Percentiles rank a stretch among this genome's conserved stretches.
phyloP scores from a whole-genome alignment of 345 rosid species.

The Draba incana region DNA sequence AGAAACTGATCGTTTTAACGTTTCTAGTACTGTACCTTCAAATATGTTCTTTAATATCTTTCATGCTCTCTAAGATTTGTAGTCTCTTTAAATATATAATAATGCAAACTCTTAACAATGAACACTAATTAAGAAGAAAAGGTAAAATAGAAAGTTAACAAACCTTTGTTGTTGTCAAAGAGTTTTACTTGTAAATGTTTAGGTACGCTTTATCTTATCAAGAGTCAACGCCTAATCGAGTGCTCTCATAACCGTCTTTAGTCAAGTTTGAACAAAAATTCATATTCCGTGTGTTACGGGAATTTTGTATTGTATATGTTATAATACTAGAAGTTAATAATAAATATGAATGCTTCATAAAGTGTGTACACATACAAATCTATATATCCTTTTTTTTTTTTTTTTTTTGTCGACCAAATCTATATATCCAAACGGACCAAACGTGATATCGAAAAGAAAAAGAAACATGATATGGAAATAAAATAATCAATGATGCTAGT shows the following conservation, averaged over 20 bases:
- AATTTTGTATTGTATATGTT: not conserved
- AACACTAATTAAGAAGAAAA: not conserved
- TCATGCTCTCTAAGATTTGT: too few relatives aligned
- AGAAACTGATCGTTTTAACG: too few relatives aligned
- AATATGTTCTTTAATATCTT: too few relatives aligned
- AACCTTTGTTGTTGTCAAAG: not conserved
- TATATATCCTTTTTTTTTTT: too few relatives aligned
- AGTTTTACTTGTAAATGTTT: not conserved
- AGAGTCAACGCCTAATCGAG: slow-evolving; percentile 17
- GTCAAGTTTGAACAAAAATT: slow-evolving; percentile 12
- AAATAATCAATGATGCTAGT: too few relatives aligned
- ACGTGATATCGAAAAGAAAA: too few relatives aligned
- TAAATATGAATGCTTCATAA: not conserved
- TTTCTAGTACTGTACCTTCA: too few relatives aligned
- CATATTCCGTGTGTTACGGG: slow-evolving; percentile 19
- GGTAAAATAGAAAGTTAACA: not conserved
- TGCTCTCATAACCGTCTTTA: slow-evolving; percentile 33
- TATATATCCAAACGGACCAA: too few relatives aligned
- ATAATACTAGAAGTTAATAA: not conserved
- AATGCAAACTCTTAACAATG: too few relatives aligned
- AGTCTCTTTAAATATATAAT: too few relatives aligned
- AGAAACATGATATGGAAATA: too few relatives aligned
- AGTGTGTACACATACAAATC: slow-evolving; percentile 2
- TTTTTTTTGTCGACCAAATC: too few relatives aligned
- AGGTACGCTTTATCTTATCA: not conserved